A percentile compares a stretch with the other conserved stretches of the same genome.
Evolutionary conservation across 2,329 filamentous ascomycete species (phyloP).

Genomic region (Clonostachys chloroleuca): DNA sequence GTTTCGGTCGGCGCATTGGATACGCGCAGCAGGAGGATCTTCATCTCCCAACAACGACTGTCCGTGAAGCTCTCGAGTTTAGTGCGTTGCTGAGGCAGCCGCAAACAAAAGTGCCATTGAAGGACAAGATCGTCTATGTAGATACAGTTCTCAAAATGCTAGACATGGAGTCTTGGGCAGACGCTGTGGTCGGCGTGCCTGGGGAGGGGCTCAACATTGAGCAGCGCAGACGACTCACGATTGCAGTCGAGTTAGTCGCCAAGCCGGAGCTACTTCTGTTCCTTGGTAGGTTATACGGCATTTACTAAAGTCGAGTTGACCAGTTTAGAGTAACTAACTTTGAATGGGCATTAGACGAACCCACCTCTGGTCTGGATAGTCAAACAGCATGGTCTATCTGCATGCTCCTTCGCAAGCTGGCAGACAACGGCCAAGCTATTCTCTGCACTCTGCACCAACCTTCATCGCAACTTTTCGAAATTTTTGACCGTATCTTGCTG

Average conservation of each 20-base stretch:
- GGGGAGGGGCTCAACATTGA: constrained; percentile 69
- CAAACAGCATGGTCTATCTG: constrained; percentile 92
- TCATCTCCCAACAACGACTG: constrained; percentile 27
- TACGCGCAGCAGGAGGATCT: constrained; percentile 64
- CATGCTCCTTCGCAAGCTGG: constrained; percentile 82
- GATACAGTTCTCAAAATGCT: constrained; percentile 46
- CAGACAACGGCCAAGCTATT: constrained; percentile 84
- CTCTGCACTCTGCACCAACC: constrained; percentile 98
- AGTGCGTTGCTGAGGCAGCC: constrained; percentile 83
- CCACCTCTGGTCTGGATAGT: constrained; percentile 81
- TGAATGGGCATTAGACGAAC: constrained; percentile 57
- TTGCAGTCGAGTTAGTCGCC: constrained; percentile 92
- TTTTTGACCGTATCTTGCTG: constrained; percentile 79
- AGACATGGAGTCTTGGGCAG: constrained; percentile 45
- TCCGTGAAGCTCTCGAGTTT: constrained; percentile 80
- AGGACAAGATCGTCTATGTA: constrained; percentile 69
- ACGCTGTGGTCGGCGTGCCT: constrained; percentile 38
- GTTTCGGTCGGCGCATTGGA: constrained; percentile 64
- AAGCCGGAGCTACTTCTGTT: constrained; percentile 88
- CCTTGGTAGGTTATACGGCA: constrained; percentile 32
- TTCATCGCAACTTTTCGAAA: constrained; percentile 88
- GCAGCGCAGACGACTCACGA: constrained; percentile 74
- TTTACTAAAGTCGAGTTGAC: too few species aligned
- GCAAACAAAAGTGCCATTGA: constrained; percentile 61
- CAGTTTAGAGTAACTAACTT: too few species aligned